Base-by-base conservation (phyloP, 306 rosid species). In the Dryas drummondii region DNA sequence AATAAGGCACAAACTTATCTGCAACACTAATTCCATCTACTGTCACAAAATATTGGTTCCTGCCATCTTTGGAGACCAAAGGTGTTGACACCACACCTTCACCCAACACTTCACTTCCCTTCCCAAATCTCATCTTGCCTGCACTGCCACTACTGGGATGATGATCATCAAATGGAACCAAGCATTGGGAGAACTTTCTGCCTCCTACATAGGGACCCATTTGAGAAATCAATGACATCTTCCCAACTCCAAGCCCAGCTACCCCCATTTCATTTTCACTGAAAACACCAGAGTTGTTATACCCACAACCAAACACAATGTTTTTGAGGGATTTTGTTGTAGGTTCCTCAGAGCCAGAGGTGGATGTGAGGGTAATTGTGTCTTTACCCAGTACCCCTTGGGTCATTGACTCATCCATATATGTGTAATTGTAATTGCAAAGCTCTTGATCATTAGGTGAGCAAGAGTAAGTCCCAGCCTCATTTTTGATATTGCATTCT, bases 241-340 rank as follows among this genome's bases (percentile, higher is more conserved):
- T 79, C 4, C 91, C 89, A 19, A 86, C 82, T 26, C 87, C 88
- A 56, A 89, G 16, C 10, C 94, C 94, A 48, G 85, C 44, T 4
- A 89, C 37, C 40, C 91, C 91, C 91, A 87, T 89, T 13, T 89
- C 87, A 0, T 83, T 84, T 62, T 87, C 91, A 68, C 74, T 84
- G 76, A 80, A 83, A 14, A 56, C 44, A 32, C 88, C 91, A 1
- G 81, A 19, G 37, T 87, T 80, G 54, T 74, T 78, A 57, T 85
- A 87, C 2, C 89, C 89, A 73, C 91, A 87, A 1, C 89, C 94
- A 48, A 89, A 79, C 46, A 73, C 63, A 32, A 89, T 70, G 47
- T 87, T 51, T 8, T 70, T 71, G 4, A 72, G 71, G 76, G 73
- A 46, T 42, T 71, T 54, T 2, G 37, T 32, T 32, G 37, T 32